Base-by-base conservation (phyloP, 345 rosid genomes). In the Zanthoxylum bungeanum region DNA sequence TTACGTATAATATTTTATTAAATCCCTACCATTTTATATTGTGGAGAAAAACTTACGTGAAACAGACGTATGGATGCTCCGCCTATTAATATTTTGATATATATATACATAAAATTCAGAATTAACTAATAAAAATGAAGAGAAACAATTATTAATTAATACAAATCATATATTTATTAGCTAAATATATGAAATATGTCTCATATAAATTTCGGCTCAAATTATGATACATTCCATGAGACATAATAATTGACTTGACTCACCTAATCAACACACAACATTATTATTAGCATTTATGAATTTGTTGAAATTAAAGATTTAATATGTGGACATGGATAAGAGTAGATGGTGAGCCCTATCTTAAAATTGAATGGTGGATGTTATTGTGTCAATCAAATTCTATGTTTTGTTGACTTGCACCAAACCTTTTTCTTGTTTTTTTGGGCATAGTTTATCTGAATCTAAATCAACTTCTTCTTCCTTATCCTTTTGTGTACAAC, bases 201-300 rank as follows among this genome's bases (percentile, higher is more conserved):
- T 47, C 5, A 11, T 44, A 16, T 12, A n/a, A n/a, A n/a, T 50
- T 27, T 21, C 21, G 27, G 1, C 2, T 14, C 42, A 9, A 34
- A 60, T 60, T 60, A 7, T 10, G 46, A 6, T 36, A n/a, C 6
- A 36, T 19, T 34, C 64, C 22, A 25, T 7, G 19, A 22, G 50
- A 12, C 33, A 39, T 22, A n/a, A n/a, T n/a, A n/a, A n/a, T n/a
- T n/a, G n/a, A n/a, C n/a, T n/a, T 39, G 31, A 40, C 66, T 66
- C 50, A 31, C 17, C 70, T 10, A 33, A 33, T 33, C 69, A 21
- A 50, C n/a, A 66, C 33, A 49, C 58, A n/a, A 66, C 70, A 50
- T 50, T 33, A 40, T 5, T 46, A 14, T 16, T 47, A 12, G 14
- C 12, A n/a, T 31, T 59, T 33, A 1, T 7, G 11, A n/a, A 19